Percentiles rank a stretch among this genome's conserved stretches.
phyloP scores from a whole-genome alignment of 768 basidiomycete genomes.

The Russula abietina region DNA sequence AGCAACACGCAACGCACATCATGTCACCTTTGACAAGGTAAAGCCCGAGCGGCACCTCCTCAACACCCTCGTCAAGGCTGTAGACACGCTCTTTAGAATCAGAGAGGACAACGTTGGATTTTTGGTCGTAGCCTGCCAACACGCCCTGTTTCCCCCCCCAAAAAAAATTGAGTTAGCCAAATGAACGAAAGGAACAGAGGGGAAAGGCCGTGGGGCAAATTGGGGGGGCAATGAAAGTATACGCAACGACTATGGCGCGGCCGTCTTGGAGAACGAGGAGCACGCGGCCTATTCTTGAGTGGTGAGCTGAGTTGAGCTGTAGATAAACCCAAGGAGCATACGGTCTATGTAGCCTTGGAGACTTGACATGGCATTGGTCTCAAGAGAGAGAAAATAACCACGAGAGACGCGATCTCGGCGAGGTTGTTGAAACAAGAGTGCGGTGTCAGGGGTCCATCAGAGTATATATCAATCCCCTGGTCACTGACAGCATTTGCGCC shows the following conservation, averaged over 20 bases:
- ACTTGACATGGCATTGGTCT: conserved; percentile 56
- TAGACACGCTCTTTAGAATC: conserved; percentile 93
- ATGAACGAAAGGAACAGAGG: not conserved
- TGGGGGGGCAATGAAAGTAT: not conserved
- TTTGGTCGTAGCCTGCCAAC: conserved; percentile 90
- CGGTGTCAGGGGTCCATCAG: conserved; percentile 13
- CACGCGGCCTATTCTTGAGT: conserved; percentile 59
- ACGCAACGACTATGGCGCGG: conserved; percentile 81
- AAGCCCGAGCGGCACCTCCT: conserved; percentile 89
- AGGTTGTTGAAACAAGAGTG: not conserved
- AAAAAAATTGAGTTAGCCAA: not conserved
- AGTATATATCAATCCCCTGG: not conserved
- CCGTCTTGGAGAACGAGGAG: conserved; percentile 95
- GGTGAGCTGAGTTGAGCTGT: conserved; percentile 2
- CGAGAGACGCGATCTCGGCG: not conserved
- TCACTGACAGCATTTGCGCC: too few relatives aligned
- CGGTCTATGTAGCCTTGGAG: conserved; percentile 91
- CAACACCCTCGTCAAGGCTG: conserved; percentile 84
- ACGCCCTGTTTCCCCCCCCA: conserved; percentile 51
- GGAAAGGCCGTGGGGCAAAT: not conserved
- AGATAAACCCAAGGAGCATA: conserved; percentile 32
- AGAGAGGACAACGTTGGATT: conserved; percentile 92
- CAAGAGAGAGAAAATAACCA: not conserved
- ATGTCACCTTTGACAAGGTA: conserved; percentile 99
- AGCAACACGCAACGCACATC: conserved; percentile 74